phyloP scores from a whole-genome alignment of 148 eudicot genomes.

The Limonium bicolor region DNA sequence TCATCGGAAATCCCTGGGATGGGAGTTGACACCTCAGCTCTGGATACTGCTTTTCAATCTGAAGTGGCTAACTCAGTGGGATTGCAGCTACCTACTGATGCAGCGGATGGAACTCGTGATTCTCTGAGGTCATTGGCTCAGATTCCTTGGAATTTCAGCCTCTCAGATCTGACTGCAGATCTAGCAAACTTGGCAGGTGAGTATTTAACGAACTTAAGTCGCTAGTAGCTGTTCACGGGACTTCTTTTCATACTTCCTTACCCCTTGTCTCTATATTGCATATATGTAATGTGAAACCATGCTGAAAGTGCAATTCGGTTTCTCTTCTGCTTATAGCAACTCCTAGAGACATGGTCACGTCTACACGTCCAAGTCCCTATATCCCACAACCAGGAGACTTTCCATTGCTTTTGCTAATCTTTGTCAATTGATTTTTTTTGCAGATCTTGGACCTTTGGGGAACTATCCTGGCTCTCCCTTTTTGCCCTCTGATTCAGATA shows the following conservation, averaged over 20 bases:
- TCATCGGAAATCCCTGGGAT: constrained; percentile 79
- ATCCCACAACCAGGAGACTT: neutral
- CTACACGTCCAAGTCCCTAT: too few species aligned
- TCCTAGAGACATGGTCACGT: too few species aligned
- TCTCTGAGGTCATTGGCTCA: constrained; percentile 72
- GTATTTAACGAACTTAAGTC: constrained; percentile 4
- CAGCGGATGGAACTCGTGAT: constrained; percentile 68
- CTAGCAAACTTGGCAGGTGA: constrained; percentile 94
- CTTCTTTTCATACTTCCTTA: neutral
- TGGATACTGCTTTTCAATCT: constrained; percentile 73
- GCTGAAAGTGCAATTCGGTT: too few species aligned
- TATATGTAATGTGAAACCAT: too few species aligned
- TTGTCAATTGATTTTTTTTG: neutral
- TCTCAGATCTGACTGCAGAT: constrained; percentile 94
- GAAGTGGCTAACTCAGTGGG: constrained; percentile 82
- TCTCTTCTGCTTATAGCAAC: too few species aligned
- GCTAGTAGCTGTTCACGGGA: neutral
- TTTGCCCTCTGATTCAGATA: constrained; percentile 87
- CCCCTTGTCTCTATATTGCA: too few species aligned
- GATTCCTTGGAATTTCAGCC: constrained; percentile 96
- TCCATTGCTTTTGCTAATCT: neutral
- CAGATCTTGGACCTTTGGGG: constrained; percentile 96
- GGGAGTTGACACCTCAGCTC: constrained; percentile 83
- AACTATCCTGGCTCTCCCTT: constrained; percentile 96
- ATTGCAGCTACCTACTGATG: constrained; percentile 70